Base-by-base conservation (phyloP, 2,329 filamentous ascomycete genomes). In the Colletotrichum musicola region DNA sequence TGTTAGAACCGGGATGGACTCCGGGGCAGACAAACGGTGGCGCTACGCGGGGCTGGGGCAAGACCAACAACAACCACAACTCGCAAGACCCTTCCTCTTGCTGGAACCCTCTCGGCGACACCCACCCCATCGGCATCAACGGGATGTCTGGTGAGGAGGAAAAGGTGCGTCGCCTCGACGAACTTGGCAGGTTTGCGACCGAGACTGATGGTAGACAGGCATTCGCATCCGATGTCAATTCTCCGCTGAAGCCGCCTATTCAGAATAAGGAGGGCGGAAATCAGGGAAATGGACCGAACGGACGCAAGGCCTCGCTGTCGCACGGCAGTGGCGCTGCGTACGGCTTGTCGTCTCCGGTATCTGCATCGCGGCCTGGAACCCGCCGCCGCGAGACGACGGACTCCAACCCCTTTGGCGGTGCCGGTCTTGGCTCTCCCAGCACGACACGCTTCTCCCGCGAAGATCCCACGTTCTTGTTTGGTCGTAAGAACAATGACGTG, bases 221-320 rank as follows among this genome's bases (percentile, higher is more conserved):
- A 71, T 98, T 98, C 80, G 82, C 89, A 58, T 89, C 88, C 58
- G 96, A 97, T 72, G 94, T 99, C 77, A 99, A 98, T 79, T 98
- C 96, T 42, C 92, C 94, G 40, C 84, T 98, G 73, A 98, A 98
- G 81, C 92, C 93, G 9, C 93, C 93, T 20, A 88, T 90, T 38
- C 92, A 93, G 75, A 95, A 93, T 69, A 90, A 91, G 74, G 86
- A 89, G 49, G 82, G 89, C 82, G 30, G 30, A 35, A 79, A 85
- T 78, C 78, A 86, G 78, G 79, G 86, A 80, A 25, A 63, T n/a
- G 85, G 85, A 12, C 75, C 86, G 12, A 90, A 92, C 63, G 88
- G 91, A 56, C 92, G 95, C 65, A 98, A 97, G 81, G 85, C 90
- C 16, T 98, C 95, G 1, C 81, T 97, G 56, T 96, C 95, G 16